Evolutionary conservation across 331 rosid species (phyloP).

Genomic region (Erythrophleum ivorense): DNA sequence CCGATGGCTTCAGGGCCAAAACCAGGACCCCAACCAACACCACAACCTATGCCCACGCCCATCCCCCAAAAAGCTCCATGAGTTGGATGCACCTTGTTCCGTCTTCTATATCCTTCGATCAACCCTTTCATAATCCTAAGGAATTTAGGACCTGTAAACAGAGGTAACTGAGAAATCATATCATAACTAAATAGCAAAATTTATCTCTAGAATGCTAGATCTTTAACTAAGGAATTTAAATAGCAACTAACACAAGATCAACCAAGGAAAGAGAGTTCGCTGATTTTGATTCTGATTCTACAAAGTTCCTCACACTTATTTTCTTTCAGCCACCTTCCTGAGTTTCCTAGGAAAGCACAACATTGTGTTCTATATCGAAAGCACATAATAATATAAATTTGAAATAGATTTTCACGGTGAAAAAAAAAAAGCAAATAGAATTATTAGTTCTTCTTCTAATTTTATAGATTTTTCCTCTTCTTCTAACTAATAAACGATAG

Average conservation of each 20-base stretch:
- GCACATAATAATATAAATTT: neutral
- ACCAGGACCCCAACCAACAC: slow-evolving; percentile 99
- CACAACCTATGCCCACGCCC: slow-evolving; percentile 96
- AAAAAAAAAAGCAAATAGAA: neutral
- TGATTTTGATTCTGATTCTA: neutral
- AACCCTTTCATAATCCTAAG: slow-evolving; percentile 73
- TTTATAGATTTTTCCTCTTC: neutral
- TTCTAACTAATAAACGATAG: neutral
- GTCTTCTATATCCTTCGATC: slow-evolving; percentile 68
- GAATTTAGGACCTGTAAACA: slow-evolving; percentile 57
- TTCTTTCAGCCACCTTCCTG: neutral
- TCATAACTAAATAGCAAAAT: neutral
- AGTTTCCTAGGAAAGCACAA: neutral
- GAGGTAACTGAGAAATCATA: slow-evolving; percentile 17
- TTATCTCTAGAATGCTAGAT: neutral
- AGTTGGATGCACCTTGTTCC: slow-evolving; percentile 96
- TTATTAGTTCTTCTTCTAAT: neutral
- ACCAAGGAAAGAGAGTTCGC: neutral
- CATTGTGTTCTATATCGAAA: neutral
- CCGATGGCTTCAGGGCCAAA: slow-evolving; percentile 96
- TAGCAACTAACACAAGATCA: neutral
- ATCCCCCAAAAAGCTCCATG: slow-evolving; percentile 93
- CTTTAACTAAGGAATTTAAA: neutral
- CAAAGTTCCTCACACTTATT: neutral
- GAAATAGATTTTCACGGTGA: neutral